A percentile compares a stretch with the other conserved stretches of the same genome.
Evolutionary conservation across 805 yeast species (phyloP).

Genomic region (Priceomyces fermenticarens): DNA sequence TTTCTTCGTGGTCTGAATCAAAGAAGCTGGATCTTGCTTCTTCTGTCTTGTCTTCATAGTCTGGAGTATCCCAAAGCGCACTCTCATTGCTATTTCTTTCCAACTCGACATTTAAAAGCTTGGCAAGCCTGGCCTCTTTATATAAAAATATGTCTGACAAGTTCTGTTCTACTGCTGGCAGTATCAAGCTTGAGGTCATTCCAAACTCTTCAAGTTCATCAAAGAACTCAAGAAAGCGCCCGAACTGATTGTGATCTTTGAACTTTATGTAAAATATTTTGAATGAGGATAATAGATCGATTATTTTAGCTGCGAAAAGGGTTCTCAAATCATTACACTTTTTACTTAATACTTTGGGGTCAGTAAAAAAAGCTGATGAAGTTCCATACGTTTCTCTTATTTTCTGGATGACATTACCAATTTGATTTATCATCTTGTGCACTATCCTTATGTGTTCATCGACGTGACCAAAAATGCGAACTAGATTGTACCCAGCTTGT

Average conservation of each 20-base stretch:
- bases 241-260: constrained; percentile 21
- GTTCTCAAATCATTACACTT: constrained; percentile 23
- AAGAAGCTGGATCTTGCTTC: constrained; percentile 7
- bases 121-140: constrained; percentile 48
- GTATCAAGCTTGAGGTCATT: constrained; percentile 18
- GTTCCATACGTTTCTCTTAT: constrained; percentile 3
- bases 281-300: constrained; percentile 32
- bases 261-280: constrained; percentile 32
- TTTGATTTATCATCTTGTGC: constrained; percentile 8
- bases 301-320: constrained; percentile 19
- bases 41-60: constrained; percentile 6
- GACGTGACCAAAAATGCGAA: constrained; percentile 18
- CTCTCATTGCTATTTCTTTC: constrained; percentile 55
- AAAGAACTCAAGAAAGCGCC: constrained; percentile 33
- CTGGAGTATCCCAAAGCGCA: constrained; percentile 30
- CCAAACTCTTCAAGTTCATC: constrained; percentile 16
- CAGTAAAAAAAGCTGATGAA: constrained; percentile 3
- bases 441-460: constrained; percentile 12
- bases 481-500: constrained; percentile 22
- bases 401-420: constrained; percentile 3
- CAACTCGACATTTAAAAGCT: constrained; percentile 30
- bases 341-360: constrained; percentile 10
- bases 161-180: constrained; percentile 23
- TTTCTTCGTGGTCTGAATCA: constrained; percentile 10
- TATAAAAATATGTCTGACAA: constrained; percentile 44